Base-by-base conservation (phyloP, 441 rosid genomes). In the Erodium moschatum region DNA sequence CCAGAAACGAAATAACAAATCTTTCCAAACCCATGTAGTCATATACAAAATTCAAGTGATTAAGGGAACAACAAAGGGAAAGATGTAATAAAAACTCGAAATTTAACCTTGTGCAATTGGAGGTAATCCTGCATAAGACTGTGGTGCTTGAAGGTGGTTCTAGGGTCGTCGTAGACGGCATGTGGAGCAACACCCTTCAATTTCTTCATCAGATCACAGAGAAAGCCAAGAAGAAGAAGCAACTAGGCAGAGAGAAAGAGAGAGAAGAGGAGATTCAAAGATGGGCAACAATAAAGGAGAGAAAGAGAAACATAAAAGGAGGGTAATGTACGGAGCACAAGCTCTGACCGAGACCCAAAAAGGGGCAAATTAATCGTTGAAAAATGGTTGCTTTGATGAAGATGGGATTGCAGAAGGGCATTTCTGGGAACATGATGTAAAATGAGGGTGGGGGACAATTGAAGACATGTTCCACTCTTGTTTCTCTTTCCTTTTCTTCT, bases 321-420 rank as follows among this genome's bases (percentile, higher is more conserved):
- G 12, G 16, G 12, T 4, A 13, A 48, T 5, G 16, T 42, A 48
- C 21, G 27, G 42, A 18, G 44, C 5, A 74, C 67, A 46, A 15
- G 66, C 50, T 81, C 89, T 87, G 92, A 91, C 97, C 94, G 74
- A 85, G 86, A 85, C 87, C 80, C 80, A 75, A 81, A 65, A 75
- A 48, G 68, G 72, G 77, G 75, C 77, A 77, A 48, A 13, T 48
- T 3, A 29, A 29, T 29, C 31, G 31, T 29, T 29, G 31, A n/a
- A n/a, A n/a, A n/a, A n/a, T n/a, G n/a, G n/a, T n/a, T n/a, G n/a
- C n/a, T 1, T 3, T 10, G 89, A 75, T 80, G 89, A 89, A 88
- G 89, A 85, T 80, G 31, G 31, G 77, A 81, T 75, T 79, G 85
- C 89, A 83, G 90, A 81, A 78, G 93, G 90, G 89, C 7, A 86